A percentile compares a stretch with the other conserved stretches of the same genome.
Conservation (phyloP, 1,139 yeast species). For the Ogataea hybrid region DNA sequence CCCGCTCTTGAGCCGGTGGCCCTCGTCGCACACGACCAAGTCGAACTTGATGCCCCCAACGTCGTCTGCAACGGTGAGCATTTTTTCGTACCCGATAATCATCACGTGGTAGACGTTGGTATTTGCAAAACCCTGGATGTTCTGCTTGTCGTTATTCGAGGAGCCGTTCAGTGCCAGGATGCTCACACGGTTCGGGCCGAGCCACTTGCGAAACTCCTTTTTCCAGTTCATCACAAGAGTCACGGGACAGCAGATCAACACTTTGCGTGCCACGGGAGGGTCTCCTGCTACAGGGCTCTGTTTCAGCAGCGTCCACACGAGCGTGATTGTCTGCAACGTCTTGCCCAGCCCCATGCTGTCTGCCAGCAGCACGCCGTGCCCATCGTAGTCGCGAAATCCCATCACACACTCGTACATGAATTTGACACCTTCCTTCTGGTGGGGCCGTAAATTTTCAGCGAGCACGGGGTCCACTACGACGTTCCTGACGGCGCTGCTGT, state of each 20-base stretch:
- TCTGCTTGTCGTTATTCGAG: conserved; percentile 55
- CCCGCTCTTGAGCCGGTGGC: conserved; percentile 77
- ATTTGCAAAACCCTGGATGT: conserved; percentile 58
- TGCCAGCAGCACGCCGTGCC: conserved; percentile 80
- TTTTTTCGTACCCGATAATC: conserved; percentile 84
- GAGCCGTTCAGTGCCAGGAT: conserved; percentile 52
- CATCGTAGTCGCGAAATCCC: conserved; percentile 56
- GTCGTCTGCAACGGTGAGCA: conserved; percentile 56
- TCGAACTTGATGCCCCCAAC: conserved; percentile 54
- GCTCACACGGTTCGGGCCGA: conserved; percentile 62
- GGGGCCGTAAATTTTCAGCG: conserved; percentile 61
- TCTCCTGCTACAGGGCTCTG: conserved; percentile 57
- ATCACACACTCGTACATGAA: conserved; percentile 81
- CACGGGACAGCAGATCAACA: conserved; percentile 87
- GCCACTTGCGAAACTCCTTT: conserved; percentile 87
- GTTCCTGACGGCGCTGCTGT: conserved; percentile 34
- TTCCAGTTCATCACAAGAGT: conserved; percentile 88
- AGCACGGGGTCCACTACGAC: conserved; percentile 73
- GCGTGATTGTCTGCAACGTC: conserved; percentile 78
- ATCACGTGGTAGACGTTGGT: conserved; percentile 79
- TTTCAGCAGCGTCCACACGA: conserved; percentile 79
- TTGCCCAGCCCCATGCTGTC: conserved; percentile 99
- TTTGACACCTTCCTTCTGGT: conserved; percentile 78
- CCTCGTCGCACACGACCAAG: conserved; percentile 89
- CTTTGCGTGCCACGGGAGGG: conserved; percentile 49